Conservation (phyloP, 2,329 filamentous ascomycete species). For the Diaporthe amygdali region DNA sequence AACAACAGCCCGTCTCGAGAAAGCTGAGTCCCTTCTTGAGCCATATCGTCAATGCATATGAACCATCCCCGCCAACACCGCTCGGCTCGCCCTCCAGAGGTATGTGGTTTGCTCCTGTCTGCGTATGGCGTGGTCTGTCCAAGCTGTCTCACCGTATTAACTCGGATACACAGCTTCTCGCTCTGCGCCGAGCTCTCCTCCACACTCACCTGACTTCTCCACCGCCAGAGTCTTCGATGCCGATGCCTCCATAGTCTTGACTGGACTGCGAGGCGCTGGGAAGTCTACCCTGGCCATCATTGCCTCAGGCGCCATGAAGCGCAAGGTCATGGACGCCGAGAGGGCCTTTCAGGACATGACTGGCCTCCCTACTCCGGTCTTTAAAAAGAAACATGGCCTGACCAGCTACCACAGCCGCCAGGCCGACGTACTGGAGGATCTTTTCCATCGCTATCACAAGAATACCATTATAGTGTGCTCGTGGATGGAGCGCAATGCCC, state of each 20-base stretch:
- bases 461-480: conserved; percentile 75
- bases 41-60: not conserved
- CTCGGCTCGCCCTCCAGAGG: conserved; percentile 17
- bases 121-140: not conserved
- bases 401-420: conserved; percentile 68
- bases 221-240: conserved; percentile 50
- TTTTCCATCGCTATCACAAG: conserved; percentile 62
- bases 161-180: conserved; percentile 22
- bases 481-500: conserved; percentile 69
- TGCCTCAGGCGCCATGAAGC: conserved; percentile 71
- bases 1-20: not conserved
- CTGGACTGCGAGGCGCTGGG: conserved; percentile 75
- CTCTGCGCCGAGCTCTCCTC: conserved; percentile 27
- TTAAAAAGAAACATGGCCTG: conserved; percentile 66
- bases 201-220: conserved; percentile 22
- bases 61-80: conserved; percentile 3
- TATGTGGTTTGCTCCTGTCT: not conserved
- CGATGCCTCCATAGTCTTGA: conserved; percentile 74
- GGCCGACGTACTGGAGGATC: conserved; percentile 63
- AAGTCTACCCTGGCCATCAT: conserved; percentile 80
- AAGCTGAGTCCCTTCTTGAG: conserved; percentile 11
- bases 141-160: not conserved
- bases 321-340: conserved; percentile 73
- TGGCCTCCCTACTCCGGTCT: conserved; percentile 65
- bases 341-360: conserved; percentile 69